Evolutionary conservation across 495 filamentous ascomycete species (phyloP).

Genomic region (Xanthoparmelia taractica): DNA sequence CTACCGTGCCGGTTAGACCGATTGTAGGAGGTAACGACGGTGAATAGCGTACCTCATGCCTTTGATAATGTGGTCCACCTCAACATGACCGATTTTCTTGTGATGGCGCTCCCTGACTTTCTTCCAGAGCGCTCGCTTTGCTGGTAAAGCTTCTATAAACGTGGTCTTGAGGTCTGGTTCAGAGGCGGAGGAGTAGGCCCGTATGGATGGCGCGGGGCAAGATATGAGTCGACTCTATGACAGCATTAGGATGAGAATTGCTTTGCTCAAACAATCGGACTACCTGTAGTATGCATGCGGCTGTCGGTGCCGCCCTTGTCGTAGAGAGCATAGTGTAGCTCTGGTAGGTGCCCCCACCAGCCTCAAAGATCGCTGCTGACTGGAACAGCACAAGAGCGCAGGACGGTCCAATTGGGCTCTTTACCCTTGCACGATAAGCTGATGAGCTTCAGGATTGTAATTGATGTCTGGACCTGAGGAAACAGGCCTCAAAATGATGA

Average conservation of each 20-base stretch:
- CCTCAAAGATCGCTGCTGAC: background rate
- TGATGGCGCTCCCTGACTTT: constrained; percentile 77
- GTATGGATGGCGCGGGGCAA: constrained; percentile 5
- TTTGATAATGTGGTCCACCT: constrained; percentile 86
- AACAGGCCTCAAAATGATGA: no score
- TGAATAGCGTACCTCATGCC: constrained; percentile 67
- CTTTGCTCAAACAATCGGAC: background rate
- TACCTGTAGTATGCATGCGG: constrained; percentile 4
- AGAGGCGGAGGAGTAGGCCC: constrained; percentile 59
- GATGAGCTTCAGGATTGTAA: background rate
- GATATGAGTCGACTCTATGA: background rate
- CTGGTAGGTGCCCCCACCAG: background rate
- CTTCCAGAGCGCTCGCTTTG: constrained; percentile 85
- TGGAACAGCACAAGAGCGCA: background rate
- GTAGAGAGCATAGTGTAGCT: constrained; percentile 17
- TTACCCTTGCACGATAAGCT: background rate
- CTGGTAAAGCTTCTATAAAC: constrained; percentile 74
- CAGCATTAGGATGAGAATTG: background rate
- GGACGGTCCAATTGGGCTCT: background rate
- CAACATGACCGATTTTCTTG: constrained; percentile 85
- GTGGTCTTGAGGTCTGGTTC: constrained; percentile 85
- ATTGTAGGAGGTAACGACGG: no score
- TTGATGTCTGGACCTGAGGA: background rate
- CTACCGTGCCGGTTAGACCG: constrained; percentile 30
- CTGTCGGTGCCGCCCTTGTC: constrained; percentile 1